phyloP scores from a whole-genome alignment of 2,329 filamentous ascomycete species.

The Curvularia lunata region DNA sequence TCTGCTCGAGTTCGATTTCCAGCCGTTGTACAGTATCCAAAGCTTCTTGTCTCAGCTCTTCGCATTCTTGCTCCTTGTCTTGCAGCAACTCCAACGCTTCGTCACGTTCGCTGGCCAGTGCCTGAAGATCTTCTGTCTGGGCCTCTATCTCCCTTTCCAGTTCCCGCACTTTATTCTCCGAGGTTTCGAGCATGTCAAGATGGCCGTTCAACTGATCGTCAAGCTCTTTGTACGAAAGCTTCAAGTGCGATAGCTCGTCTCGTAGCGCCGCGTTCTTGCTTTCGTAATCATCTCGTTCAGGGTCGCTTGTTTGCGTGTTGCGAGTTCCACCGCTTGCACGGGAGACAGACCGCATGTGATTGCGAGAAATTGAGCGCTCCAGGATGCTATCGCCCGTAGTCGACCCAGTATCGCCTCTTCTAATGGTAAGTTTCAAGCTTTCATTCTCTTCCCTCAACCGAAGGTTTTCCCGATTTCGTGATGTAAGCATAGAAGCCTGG shows the following conservation, averaged over 20 bases:
- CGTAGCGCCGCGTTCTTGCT: conserved; percentile 81
- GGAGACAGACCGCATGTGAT: conserved; percentile 76
- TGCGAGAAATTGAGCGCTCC: conserved; percentile 89
- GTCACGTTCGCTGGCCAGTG: conserved; percentile 82
- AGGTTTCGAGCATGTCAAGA: conserved; percentile 76
- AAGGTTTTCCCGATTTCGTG: conserved; percentile 92
- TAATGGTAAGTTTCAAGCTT: conserved; percentile 86
- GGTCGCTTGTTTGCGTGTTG: conserved; percentile 70
- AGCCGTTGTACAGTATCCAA: conserved; percentile 64
- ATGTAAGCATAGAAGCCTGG: conserved; percentile 97
- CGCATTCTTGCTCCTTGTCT: conserved; percentile 62
- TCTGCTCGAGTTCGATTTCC: conserved; percentile 72
- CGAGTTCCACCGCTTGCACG: conserved; percentile 66
- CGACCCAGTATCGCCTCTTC: conserved; percentile 69
- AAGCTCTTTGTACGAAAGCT: conserved; percentile 87
- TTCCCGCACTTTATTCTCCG: conserved; percentile 63
- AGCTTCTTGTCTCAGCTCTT: conserved; percentile 63
- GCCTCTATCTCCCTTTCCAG: conserved; percentile 83
- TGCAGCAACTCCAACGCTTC: conserved; percentile 79
- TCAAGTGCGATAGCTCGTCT: conserved; percentile 84
- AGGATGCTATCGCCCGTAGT: conserved; percentile 84
- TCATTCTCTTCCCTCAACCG: conserved; percentile 96
- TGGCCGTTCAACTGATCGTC: conserved; percentile 81
- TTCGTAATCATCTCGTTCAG: conserved; percentile 78
- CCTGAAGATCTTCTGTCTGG: conserved; percentile 78